Evolutionary conservation across 2,329 filamentous ascomycete species (phyloP), one percentile per base, ranked within the genome.

Genomic region (Corinectria fuckeliana): DNA sequence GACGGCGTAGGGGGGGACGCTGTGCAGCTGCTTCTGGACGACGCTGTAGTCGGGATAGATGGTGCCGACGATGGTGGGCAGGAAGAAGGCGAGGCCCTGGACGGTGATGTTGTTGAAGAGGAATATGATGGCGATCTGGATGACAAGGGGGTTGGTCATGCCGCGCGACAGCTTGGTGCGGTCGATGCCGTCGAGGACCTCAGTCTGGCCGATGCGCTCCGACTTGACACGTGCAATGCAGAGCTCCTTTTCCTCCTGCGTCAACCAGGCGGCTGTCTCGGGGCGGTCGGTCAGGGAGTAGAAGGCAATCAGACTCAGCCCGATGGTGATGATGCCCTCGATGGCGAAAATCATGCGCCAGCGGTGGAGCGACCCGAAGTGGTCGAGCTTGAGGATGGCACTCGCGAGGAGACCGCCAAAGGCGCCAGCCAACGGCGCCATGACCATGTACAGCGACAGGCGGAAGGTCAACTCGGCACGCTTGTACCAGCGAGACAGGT

Each of bases 271-370:
- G 0, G 88, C 88, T 0, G 86, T 88, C 56, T 82, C 86, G 0
- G 88, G 88, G 1, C 87, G 82, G 70, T 91, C 88, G 2, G 88
- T 89, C 18, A 91, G 74, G 0, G 86, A 88, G 63, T 88, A 60
- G 71, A 89, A 90, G 7, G 80, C 72, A 25, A 91, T 76, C 5
- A 90, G 36, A 0, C 82, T 79, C 0, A 91, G 74, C 2, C 78
- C 77, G 59, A 74, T 61, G 3, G 78, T 79, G 67, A 91, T 83
- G 69, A 90, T 85, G 20, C 89, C 89, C 70, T 91, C 89, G 14
- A 91, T 85, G 5, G 82, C 82, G 59, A 91, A 91, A 61, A 91
- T 89, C 88, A 90, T 89, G 10, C 88, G 79, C 89, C 88, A 91
- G 5, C 74, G 74, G 42, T 77, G 76, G 1, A 90, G 75, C 11